These are phyloP conservation scores for Omphalotus guepiniiformis DNA, from an alignment of 768 basidiomycete species.

Conservation along the genomic window DNA sequence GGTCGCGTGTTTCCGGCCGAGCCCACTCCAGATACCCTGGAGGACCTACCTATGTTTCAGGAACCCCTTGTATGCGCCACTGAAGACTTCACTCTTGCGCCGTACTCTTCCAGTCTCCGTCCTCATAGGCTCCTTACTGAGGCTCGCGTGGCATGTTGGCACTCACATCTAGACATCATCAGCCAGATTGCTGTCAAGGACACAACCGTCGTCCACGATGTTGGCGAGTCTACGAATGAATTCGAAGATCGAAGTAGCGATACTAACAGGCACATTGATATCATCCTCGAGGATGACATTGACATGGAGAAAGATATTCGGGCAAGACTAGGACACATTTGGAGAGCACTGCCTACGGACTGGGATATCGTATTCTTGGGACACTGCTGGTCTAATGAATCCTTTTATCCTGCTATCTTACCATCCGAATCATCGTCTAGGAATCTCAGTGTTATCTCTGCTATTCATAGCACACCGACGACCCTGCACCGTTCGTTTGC, in stretches of 20 bases:
- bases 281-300: constrained; percentile 10
- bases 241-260: background rate
- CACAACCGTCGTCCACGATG: background rate
- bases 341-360: constrained; percentile 47
- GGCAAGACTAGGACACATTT: constrained; percentile 27
- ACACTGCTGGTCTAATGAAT: constrained; percentile 78
- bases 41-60: background rate
- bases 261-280: background rate
- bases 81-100: constrained; percentile 3
- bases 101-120: background rate
- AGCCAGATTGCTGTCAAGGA: background rate
- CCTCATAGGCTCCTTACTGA: background rate
- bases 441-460: background rate
- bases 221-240: background rate
- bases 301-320: constrained; percentile 9
- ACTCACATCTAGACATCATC: constrained; percentile 5
- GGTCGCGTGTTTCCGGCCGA: background rate
- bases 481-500: constrained; percentile 52
- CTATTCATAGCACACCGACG: constrained; percentile 10
- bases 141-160: constrained; percentile 5
- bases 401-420: constrained; percentile 35
- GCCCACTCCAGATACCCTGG: background rate
- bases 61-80: background rate
- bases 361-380: constrained; percentile 80
- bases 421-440: constrained; percentile 10